Evolutionary conservation across 257 asterid genomes (phyloP), one percentile per base, ranked within the genome.

Genomic region (Avicennia marina): DNA sequence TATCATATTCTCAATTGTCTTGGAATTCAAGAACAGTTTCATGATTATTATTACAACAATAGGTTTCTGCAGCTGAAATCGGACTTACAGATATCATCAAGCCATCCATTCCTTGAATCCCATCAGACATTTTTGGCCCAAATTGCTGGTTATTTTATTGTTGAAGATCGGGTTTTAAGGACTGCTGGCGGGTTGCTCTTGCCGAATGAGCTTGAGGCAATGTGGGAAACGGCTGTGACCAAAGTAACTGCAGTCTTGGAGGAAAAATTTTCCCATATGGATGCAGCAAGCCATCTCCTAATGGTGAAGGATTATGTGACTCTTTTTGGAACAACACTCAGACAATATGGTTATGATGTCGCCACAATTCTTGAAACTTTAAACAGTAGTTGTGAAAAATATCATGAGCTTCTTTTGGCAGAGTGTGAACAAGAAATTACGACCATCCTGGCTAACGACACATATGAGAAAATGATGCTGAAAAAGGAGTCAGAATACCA

Each of bases 401-500:
- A 90, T 56, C 97, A 90, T 22, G 88, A 78, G 72, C 93, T 90
- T 66, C 95, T 90, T 64, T 71, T 90, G 47, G 79, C 74, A 1
- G 97, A 90, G 68, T 90, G 95, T 38, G 64, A 84, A 42, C 74
- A 75, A 27, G 90, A 90, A 27, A 90, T 90, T 39, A 70, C 73
- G 1, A 83, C 79, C 44, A 71, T 80, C 48, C 71, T 80, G n/a
- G 43, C 60, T 26, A 72, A 60, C 4, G 95, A 90, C 64, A 68
- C 83, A 0, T 84, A 38, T 31, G 93, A 86, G 67, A 96, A 90
- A 60, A 90, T 90, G 97, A 84, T 90, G 53, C 64, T 90, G 90
- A 90, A 86, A 64, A 89, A 85, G 79, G 97, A 90, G 63, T 78
- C 90, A 0, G 97, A 90, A n/a, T 90, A 90, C 74, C 97, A 86